Conservation (phyloP, 345 rosid genomes). For the Microcos paniculata region DNA sequence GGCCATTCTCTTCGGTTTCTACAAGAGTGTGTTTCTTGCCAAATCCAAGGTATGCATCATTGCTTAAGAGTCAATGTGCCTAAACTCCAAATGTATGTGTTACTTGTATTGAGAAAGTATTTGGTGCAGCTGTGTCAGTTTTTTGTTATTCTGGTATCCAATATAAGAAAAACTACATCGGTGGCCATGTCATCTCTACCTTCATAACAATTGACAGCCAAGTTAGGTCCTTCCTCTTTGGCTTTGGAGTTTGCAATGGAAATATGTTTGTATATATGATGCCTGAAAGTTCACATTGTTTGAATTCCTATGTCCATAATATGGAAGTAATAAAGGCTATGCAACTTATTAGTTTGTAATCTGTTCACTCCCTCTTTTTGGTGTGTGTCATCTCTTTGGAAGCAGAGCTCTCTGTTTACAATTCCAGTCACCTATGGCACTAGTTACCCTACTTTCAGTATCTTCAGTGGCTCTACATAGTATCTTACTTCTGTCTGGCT, state of each 20-base stretch:
- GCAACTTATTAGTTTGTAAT: not conserved
- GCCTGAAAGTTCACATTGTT: not conserved
- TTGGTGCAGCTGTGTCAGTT: not conserved
- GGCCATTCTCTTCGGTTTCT: constrained; percentile 45
- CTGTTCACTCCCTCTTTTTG: not conserved
- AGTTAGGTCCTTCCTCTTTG: not conserved
- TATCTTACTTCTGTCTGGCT: constrained; percentile 4
- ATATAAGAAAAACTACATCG: not conserved
- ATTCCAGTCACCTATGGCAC: not conserved
- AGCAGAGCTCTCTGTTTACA: not conserved
- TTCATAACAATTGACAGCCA: not conserved
- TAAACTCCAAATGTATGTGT: not conserved
- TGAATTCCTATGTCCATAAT: not conserved
- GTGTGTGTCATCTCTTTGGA: constrained; percentile 9
- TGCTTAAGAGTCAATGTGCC: not conserved
- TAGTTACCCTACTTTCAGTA: not conserved
- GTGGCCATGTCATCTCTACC: not conserved
- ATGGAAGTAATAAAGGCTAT: not conserved
- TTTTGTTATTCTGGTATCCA: not conserved
- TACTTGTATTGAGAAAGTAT: not conserved
- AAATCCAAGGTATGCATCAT: constrained; percentile 41
- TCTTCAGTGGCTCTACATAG: not conserved
- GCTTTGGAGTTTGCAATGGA: not conserved
- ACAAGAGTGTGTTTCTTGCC: constrained; percentile 45
- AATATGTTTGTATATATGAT: not conserved